Evolutionary conservation across 129 eudicot genomes (phyloP).

Genomic region (Flaveria linearis): DNA sequence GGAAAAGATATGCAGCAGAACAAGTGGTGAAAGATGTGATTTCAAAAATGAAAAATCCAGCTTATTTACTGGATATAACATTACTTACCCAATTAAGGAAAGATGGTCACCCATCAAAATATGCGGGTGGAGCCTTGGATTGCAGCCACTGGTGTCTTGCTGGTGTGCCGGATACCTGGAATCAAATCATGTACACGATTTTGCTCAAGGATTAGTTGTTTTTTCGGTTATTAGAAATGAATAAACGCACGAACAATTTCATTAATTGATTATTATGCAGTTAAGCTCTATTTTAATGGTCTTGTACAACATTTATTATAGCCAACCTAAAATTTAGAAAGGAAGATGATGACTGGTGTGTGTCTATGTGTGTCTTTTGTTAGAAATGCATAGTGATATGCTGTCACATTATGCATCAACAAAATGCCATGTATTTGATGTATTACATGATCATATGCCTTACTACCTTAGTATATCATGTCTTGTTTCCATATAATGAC

Average conservation of each 20-base stretch:
- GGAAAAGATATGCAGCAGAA: slow-evolving; percentile 30
- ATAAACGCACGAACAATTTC: neutral
- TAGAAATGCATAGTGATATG: no score
- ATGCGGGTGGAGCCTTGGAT: slow-evolving; percentile 37
- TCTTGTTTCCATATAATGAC: neutral
- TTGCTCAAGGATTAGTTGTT: slow-evolving; percentile 34
- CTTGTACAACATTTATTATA: neutral
- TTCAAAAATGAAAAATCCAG: slow-evolving; percentile 41
- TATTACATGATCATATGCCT: neutral
- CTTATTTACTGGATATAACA: slow-evolving; percentile 54
- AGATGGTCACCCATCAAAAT: slow-evolving; percentile 57
- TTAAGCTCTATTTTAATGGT: neutral
- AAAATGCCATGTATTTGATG: neutral
- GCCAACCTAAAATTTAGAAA: neutral
- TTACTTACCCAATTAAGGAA: slow-evolving; percentile 47
- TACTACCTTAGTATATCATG: neutral
- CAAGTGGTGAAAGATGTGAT: slow-evolving; percentile 40
- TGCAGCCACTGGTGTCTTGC: slow-evolving; percentile 69
- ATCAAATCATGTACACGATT: slow-evolving; percentile 51
- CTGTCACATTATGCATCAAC: neutral
- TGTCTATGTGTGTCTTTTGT: neutral
- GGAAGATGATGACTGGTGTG: neutral
- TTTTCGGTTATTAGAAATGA: neutral
- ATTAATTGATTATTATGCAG: neutral
- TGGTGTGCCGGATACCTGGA: slow-evolving; percentile 69